Percentiles rank a stretch among this genome's conserved stretches.
These are phyloP conservation scores for Eragrostis nindensis DNA, from an alignment of 176 grass and related monocot genomes.

Conservation along the genomic window DNA sequence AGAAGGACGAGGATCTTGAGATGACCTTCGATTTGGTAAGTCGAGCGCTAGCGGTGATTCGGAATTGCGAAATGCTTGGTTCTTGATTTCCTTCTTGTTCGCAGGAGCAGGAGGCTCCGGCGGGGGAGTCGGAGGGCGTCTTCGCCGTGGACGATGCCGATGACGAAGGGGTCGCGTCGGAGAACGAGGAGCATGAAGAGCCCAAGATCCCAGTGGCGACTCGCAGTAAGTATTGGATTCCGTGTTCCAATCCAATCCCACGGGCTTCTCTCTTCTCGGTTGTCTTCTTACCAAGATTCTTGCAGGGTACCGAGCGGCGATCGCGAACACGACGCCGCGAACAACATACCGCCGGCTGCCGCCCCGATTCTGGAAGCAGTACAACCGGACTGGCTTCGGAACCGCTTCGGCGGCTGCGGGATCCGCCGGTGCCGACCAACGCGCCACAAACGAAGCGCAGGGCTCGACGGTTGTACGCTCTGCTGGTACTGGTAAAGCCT, in stretches of 20 bases:
- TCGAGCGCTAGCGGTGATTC: not conserved
- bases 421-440: not conserved
- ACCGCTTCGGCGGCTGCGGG: not conserved
- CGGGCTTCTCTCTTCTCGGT: not conserved
- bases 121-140: not conserved
- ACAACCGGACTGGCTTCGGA: not conserved
- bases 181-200: not conserved
- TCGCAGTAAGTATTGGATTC: conserved; percentile 23
- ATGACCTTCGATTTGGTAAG: not conserved
- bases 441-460: not conserved
- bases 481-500: conserved; percentile 6
- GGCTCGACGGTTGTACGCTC: not conserved
- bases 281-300: not conserved
- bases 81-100: conserved; percentile 27
- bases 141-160: not conserved
- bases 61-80: not conserved
- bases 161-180: not conserved
- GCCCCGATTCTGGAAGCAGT: conserved; percentile 4
- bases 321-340: not conserved
- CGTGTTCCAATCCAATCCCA: too few species aligned
- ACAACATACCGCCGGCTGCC: not conserved
- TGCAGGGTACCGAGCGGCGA: not conserved
- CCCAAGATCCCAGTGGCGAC: not conserved
- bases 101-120: not conserved
- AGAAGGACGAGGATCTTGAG: not conserved